A percentile compares a stretch with the other conserved stretches of the same genome.
Evolutionary conservation across 176 grass and related monocot genomes (phyloP).

Genomic region (Phoenix dactylifera): DNA sequence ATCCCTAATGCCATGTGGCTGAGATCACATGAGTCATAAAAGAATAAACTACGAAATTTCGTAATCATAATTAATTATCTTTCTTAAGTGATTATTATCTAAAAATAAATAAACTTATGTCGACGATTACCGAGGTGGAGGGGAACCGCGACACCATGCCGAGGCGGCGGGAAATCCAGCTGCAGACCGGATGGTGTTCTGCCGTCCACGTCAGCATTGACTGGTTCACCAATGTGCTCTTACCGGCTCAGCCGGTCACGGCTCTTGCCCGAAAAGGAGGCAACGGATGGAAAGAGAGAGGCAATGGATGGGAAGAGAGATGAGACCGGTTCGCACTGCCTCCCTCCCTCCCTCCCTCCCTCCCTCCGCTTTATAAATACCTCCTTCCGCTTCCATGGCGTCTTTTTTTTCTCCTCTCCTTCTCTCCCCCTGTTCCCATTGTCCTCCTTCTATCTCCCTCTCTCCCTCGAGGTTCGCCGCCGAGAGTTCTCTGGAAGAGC

Average conservation of each 20-base stretch:
- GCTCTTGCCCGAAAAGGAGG: background rate
- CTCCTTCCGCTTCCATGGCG: background rate
- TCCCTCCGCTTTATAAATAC: background rate
- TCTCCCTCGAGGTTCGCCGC: background rate
- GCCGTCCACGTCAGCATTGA: too few species aligned
- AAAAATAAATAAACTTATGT: too few species aligned
- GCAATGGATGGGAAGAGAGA: background rate
- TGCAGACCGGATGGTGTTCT: too few species aligned
- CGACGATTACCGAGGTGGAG: too few species aligned
- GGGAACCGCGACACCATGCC: too few species aligned
- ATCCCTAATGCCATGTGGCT: too few species aligned
- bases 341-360: background rate
- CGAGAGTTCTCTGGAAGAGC: background rate
- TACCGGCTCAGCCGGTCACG: background rate
- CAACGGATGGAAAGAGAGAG: background rate
- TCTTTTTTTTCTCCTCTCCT: conserved; percentile 19
- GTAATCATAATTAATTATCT: too few species aligned
- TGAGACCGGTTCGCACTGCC: background rate
- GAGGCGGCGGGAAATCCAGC: too few species aligned
- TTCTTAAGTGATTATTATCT: too few species aligned
- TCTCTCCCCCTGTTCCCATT: background rate
- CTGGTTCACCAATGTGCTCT: too few species aligned
- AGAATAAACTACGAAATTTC: too few species aligned
- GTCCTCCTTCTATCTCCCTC: background rate
- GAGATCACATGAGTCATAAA: too few species aligned